phyloP scores from a whole-genome alignment of 352 stramenopile genomes.

The Globisporangium emineosum region DNA sequence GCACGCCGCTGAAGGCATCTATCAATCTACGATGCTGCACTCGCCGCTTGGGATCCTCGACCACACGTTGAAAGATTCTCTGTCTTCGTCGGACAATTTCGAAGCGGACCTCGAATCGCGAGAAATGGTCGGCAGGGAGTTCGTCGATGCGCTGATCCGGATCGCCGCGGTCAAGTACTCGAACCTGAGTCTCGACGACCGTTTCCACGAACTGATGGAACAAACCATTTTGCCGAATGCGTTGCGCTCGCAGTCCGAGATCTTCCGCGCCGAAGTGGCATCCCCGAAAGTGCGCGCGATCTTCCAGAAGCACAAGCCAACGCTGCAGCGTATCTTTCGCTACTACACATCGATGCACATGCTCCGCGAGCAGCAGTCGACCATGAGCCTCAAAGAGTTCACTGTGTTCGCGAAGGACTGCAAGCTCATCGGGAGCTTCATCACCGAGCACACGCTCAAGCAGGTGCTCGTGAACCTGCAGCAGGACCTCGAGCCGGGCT shows the following conservation, averaged over 20 bases:
- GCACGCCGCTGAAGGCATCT: constrained; percentile 45
- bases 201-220: constrained; percentile 69
- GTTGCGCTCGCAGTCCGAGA: constrained; percentile 63
- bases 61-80: not conserved
- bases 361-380: constrained; percentile 71
- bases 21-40: constrained; percentile 24
- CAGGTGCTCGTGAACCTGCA: constrained; percentile 76
- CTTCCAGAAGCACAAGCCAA: constrained; percentile 67
- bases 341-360: constrained; percentile 82
- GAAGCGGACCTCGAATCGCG: constrained; percentile 13
- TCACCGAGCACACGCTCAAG: constrained; percentile 77
- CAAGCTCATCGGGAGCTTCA: constrained; percentile 70
- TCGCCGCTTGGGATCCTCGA: constrained; percentile 17
- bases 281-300: constrained; percentile 66
- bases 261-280: constrained; percentile 72
- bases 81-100: not conserved
- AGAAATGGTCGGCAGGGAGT: constrained; percentile 63
- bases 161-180: constrained; percentile 54
- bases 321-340: constrained; percentile 70
- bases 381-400: constrained; percentile 60
- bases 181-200: constrained; percentile 41
- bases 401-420: constrained; percentile 65
- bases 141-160: constrained; percentile 60
- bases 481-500: constrained; percentile 36
- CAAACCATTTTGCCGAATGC: constrained; percentile 62